Conservation (phyloP, 441 rosid genomes). For the Biscutella laevigata region DNA sequence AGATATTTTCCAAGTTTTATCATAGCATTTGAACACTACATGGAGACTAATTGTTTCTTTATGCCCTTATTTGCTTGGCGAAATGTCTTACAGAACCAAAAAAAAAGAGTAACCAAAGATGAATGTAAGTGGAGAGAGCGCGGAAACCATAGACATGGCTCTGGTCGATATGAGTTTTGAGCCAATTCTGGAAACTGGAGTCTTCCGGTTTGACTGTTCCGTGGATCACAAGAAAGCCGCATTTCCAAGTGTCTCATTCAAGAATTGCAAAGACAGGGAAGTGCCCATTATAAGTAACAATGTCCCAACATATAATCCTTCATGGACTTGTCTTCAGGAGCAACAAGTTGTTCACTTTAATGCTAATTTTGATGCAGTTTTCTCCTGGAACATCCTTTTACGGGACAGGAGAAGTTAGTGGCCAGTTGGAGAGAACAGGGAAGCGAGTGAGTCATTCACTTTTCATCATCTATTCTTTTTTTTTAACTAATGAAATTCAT, state of each 20-base stretch:
- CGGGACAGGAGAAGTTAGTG: slow-evolving; percentile 98
- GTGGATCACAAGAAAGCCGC: slow-evolving; percentile 44
- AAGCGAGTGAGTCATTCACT: slow-evolving; percentile 51
- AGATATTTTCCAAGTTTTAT: too few relatives aligned
- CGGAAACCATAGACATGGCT: too few relatives aligned
- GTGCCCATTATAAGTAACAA: slow-evolving; percentile 28
- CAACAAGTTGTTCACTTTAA: slow-evolving; percentile 65
- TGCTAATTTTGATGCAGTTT: slow-evolving; percentile 57
- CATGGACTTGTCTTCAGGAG: slow-evolving; percentile 31
- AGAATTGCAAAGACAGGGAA: slow-evolving; percentile 46
- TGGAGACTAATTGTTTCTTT: too few relatives aligned
- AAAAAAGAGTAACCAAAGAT: too few relatives aligned
- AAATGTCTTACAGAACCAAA: too few relatives aligned
- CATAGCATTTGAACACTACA: too few relatives aligned
- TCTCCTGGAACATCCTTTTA: slow-evolving; percentile 76
- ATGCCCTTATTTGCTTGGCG: too few relatives aligned
- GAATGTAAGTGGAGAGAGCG: too few relatives aligned
- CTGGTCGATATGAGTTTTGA: too few relatives aligned
- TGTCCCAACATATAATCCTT: slow-evolving; percentile 52
- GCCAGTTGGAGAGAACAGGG: slow-evolving; percentile 88
- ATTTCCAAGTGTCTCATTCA: slow-evolving; percentile 69
- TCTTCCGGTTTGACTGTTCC: slow-evolving; percentile 75
- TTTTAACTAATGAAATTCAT: not conserved
- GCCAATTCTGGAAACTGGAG: too few relatives aligned
- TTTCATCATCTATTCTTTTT: not conserved